phyloP scores from a whole-genome alignment of 228 moss, liverwort and hornwort species.

The Sphagnum magellanicum region DNA sequence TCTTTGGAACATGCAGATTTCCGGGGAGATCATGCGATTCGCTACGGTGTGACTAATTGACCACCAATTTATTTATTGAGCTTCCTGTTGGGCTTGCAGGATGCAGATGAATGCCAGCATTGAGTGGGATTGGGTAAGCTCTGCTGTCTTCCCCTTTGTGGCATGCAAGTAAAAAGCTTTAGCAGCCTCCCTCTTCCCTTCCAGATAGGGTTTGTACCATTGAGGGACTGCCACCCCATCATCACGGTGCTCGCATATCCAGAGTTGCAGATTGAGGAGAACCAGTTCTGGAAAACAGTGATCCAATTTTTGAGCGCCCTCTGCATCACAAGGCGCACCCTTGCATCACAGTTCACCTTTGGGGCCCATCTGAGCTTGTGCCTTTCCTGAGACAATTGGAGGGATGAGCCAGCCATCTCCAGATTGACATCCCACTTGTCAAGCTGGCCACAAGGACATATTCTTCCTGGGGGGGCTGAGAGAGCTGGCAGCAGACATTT shows the following conservation, averaged over 20 bases:
- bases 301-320: slow-evolving; percentile 54
- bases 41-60: slow-evolving; percentile 83
- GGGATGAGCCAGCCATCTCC: slow-evolving; percentile 5
- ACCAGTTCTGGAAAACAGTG: slow-evolving; percentile 11
- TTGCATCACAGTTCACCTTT: slow-evolving; percentile 8
- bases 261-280: slow-evolving; percentile 14
- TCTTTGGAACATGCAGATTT: neutral
- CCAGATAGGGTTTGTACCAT: slow-evolving; percentile 32
- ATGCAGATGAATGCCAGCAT: slow-evolving; percentile 73
- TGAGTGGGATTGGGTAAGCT: slow-evolving; percentile 44
- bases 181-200: slow-evolving; percentile 54
- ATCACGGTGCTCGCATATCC: slow-evolving; percentile 25
- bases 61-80: slow-evolving; percentile 74
- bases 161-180: slow-evolving; percentile 22
- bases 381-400: slow-evolving; percentile 18
- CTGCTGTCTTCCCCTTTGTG: slow-evolving; percentile 58
- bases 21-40: slow-evolving; percentile 15
- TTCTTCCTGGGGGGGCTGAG: slow-evolving; percentile 7
- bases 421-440: neutral
- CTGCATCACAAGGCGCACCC: slow-evolving; percentile 4
- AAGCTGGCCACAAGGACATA: neutral
- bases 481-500: slow-evolving; percentile 10
- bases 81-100: slow-evolving; percentile 97
- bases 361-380: slow-evolving; percentile 13
- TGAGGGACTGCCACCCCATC: slow-evolving; percentile 21